A percentile compares a stretch with the other conserved stretches of the same genome.
These are phyloP conservation scores for Cryptosporidium sp. DNA, from an alignment of 169 alveolate genomes.

Conservation along the genomic window DNA sequence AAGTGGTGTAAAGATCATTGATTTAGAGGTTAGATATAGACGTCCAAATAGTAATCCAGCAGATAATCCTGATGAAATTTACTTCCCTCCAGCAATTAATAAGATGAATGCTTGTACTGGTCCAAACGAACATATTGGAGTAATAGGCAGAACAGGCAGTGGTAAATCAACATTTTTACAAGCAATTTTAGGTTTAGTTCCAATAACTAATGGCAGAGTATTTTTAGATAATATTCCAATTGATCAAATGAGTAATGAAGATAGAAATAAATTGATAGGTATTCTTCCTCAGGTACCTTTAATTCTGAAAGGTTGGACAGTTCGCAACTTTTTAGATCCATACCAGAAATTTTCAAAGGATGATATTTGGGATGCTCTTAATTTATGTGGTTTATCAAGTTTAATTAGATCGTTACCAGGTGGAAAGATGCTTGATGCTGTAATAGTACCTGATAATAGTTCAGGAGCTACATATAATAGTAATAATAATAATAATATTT, in stretches of 20 bases:
- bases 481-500: neutral
- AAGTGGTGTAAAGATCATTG: conserved; percentile 76
- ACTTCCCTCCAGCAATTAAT: conserved; percentile 82
- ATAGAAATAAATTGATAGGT: conserved; percentile 66
- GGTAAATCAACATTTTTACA: conserved; percentile 89
- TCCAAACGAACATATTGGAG: conserved; percentile 85
- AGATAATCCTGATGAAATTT: conserved; percentile 50
- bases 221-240: conserved; percentile 76
- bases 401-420: conserved; percentile 54
- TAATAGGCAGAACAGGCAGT: conserved; percentile 92
- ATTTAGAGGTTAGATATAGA: conserved; percentile 83
- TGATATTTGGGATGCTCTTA: conserved; percentile 63
- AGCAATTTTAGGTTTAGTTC: conserved; percentile 84
- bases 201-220: conserved; percentile 80
- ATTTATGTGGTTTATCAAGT: conserved; percentile 60
- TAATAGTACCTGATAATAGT: conserved; percentile 56
- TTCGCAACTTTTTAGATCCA: conserved; percentile 78
- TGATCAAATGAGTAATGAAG: conserved; percentile 49
- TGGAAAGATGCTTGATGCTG: conserved; percentile 60
- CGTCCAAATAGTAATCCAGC: conserved; percentile 74
- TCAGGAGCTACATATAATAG: neutral
- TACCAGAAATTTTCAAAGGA: conserved; percentile 26
- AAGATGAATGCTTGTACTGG: conserved; percentile 81
- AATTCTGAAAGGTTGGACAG: conserved; percentile 79
- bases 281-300: conserved; percentile 78